phyloP scores from a whole-genome alignment of 306 rosid genomes.

The Potentilla sterilis region DNA sequence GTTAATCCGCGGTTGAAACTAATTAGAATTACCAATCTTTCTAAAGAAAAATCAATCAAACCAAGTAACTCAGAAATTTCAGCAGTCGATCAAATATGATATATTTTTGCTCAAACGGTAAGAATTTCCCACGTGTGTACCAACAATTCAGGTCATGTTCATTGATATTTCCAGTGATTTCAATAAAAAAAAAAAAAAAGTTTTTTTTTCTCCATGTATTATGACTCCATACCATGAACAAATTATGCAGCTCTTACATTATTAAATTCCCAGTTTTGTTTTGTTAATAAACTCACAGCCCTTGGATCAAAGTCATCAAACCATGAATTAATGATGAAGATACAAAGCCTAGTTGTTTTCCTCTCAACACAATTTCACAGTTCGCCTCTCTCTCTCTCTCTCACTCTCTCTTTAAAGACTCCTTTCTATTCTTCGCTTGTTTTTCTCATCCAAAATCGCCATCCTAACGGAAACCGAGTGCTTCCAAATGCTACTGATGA shows the following conservation, averaged over 20 bases:
- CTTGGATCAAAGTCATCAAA: neutral
- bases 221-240: neutral
- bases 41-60: too few species aligned
- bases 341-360: neutral
- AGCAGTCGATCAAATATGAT: too few species aligned
- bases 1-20: neutral
- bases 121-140: too few species aligned
- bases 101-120: too few species aligned
- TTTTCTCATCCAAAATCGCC: slow-evolving; percentile 4
- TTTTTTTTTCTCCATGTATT: too few species aligned
- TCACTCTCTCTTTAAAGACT: neutral
- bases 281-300: neutral
- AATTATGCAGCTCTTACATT: neutral
- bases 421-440: neutral
- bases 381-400: neutral
- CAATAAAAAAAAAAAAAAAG: too few species aligned
- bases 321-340: neutral
- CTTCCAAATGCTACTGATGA: neutral
- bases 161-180: too few species aligned
- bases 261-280: neutral
- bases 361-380: neutral
- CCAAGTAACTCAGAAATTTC: neutral
- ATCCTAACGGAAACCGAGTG: neutral
- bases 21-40: neutral
- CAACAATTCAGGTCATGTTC: too few species aligned